Percentiles rank a stretch among this genome's conserved stretches.
phyloP scores from a whole-genome alignment of 2,329 filamentous ascomycete species.

The Akanthomyces dipterigenus region DNA sequence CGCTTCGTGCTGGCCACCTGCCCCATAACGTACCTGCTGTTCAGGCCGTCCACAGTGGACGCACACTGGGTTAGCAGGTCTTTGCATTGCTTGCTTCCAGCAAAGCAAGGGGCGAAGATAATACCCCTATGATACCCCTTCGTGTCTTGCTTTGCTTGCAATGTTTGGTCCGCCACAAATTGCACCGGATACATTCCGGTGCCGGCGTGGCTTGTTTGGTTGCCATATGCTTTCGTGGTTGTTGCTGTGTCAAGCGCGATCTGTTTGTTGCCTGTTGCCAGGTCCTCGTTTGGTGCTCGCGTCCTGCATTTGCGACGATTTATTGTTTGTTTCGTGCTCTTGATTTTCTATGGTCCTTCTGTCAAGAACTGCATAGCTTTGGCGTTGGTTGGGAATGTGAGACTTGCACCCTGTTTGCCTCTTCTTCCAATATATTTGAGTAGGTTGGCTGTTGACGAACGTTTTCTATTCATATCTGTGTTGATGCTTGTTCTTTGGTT shows the following conservation, averaged over 20 bases:
- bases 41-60: constrained; percentile 47
- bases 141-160: neutral
- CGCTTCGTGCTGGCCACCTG: constrained; percentile 25
- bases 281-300: neutral
- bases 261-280: neutral
- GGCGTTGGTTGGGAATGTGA: constrained; percentile 1
- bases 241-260: neutral
- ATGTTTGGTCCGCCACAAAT: neutral
- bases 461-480: neutral
- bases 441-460: neutral
- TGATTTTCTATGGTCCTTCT: neutral
- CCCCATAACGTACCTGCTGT: constrained; percentile 27
- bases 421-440: neutral
- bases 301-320: neutral
- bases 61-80: constrained; percentile 38
- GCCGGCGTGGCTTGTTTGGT: neutral
- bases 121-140: constrained; percentile 6
- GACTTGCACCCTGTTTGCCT: neutral
- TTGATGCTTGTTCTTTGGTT: neutral
- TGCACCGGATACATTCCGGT: neutral
- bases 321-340: neutral
- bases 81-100: constrained; percentile 6
- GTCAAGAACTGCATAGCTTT: constrained; percentile 5
- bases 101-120: neutral
- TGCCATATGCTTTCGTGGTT: neutral